Evolutionary conservation across 2,329 filamentous ascomycete genomes (phyloP).

Genomic region (Phyllosticta paracitricarpa): DNA sequence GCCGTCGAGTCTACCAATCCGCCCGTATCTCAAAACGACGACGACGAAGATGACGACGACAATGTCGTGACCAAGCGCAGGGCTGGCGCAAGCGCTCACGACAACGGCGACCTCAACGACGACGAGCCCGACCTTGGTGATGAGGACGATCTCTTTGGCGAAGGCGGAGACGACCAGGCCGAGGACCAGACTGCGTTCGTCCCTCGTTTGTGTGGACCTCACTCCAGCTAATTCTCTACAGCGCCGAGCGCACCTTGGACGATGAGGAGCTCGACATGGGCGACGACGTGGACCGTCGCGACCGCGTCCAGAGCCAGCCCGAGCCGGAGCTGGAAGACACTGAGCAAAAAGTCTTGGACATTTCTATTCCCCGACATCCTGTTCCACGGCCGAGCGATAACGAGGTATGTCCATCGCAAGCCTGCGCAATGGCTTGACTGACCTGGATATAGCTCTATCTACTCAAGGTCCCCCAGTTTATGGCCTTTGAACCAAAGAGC

Average conservation of each 20-base stretch:
- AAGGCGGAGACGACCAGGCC: slow-evolving; percentile 35
- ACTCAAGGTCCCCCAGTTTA: slow-evolving; percentile 61
- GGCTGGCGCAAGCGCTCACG: not conserved
- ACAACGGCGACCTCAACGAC: slow-evolving; percentile 18
- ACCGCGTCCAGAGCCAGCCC: slow-evolving; percentile 46
- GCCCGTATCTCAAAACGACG: slow-evolving; percentile 1
- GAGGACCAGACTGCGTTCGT: slow-evolving; percentile 16
- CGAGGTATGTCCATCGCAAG: slow-evolving; percentile 43
- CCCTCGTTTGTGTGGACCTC: not conserved
- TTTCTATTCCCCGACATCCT: slow-evolving; percentile 58
- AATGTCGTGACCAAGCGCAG: slow-evolving; percentile 7
- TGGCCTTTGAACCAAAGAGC: slow-evolving; percentile 57
- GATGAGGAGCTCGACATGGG: slow-evolving; percentile 55
- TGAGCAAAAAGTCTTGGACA: slow-evolving; percentile 38
- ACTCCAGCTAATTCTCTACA: slow-evolving; percentile 11
- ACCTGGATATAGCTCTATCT: slow-evolving; percentile 49
- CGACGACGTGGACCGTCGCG: slow-evolving; percentile 52
- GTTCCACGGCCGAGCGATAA: slow-evolving; percentile 62
- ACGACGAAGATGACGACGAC: slow-evolving; percentile 6
- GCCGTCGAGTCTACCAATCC: slow-evolving; percentile 19
- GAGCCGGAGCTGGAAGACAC: slow-evolving; percentile 32
- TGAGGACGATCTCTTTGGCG: slow-evolving; percentile 24
- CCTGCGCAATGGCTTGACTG: slow-evolving; percentile 10
- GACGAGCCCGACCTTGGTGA: slow-evolving; percentile 19
- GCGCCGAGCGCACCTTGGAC: slow-evolving; percentile 41